Conservation (phyloP, 345 rosid genomes). For the Ricinus communis region DNA sequence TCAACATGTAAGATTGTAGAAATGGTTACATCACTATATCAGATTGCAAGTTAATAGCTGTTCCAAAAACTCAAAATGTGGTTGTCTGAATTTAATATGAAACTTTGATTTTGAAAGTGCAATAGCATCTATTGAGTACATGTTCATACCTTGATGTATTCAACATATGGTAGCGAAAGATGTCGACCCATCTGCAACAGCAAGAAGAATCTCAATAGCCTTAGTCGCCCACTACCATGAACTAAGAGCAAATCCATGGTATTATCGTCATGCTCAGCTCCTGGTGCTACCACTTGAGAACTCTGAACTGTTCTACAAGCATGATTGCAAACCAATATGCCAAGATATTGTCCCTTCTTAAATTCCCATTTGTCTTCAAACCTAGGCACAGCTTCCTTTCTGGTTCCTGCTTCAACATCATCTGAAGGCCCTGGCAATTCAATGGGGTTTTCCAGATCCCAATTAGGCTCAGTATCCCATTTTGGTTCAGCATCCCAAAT, state of each 20-base stretch:
- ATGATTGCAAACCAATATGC: slow-evolving; percentile 92
- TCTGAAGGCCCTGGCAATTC: slow-evolving; percentile 85
- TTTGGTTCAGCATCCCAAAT: slow-evolving; percentile 98
- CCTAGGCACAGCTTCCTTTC: slow-evolving; percentile 53
- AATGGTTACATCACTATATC: slow-evolving; percentile 4
- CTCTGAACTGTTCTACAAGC: slow-evolving; percentile 96
- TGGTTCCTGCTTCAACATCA: slow-evolving; percentile 60
- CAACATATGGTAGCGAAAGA: slow-evolving; percentile 90
- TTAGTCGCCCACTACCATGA: slow-evolving; percentile 86
- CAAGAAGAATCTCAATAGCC: slow-evolving; percentile 78
- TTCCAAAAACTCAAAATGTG: not conserved
- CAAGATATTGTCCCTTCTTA: slow-evolving; percentile 81
- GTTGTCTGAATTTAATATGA: not conserved
- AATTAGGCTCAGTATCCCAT: slow-evolving; percentile 81
- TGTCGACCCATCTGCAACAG: slow-evolving; percentile 87
- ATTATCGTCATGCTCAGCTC: slow-evolving; percentile 82
- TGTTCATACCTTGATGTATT: slow-evolving; percentile 77
- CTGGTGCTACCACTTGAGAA: slow-evolving; percentile 94
- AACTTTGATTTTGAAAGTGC: not conserved
- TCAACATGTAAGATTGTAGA: not conserved
- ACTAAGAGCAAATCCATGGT: slow-evolving; percentile 87
- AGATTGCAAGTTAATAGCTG: not conserved
- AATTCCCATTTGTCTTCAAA: slow-evolving; percentile 73
- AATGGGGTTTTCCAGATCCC: slow-evolving; percentile 81
- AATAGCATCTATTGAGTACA: not conserved